A percentile compares a stretch with the other conserved stretches of the same genome.
phyloP scores from a whole-genome alignment of 2,329 filamentous ascomycete genomes.

The Rutstroemia sp. region DNA sequence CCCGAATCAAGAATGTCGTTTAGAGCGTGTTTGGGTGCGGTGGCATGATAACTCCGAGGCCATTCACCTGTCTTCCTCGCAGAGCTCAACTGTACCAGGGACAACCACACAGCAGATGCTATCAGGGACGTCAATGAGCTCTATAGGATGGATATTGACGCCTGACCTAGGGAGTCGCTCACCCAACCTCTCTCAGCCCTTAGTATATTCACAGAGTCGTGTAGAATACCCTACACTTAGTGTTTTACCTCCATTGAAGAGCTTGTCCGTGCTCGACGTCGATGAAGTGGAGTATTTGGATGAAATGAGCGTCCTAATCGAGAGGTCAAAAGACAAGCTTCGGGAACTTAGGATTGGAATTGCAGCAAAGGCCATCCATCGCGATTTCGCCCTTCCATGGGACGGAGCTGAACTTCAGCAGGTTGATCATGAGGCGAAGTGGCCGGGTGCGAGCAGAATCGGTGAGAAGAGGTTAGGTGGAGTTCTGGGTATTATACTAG shows the following conservation, averaged over 20 bases:
- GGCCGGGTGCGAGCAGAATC: conserved; percentile 49
- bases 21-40: conserved; percentile 71
- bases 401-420: conserved; percentile 56
- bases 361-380: conserved; percentile 39
- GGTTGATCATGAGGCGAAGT: conserved; percentile 50
- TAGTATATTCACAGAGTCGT: conserved; percentile 44
- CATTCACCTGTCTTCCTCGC: conserved; percentile 20
- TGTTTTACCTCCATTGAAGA: conserved; percentile 66
- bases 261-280: conserved; percentile 70
- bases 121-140: conserved; percentile 34
- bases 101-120: conserved; percentile 25
- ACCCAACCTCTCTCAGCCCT: conserved; percentile 18
- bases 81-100: conserved; percentile 15
- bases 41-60: conserved; percentile 65
- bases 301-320: conserved; percentile 72
- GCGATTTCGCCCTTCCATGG: conserved; percentile 54
- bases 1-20: conserved; percentile 53
- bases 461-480: conserved; percentile 60
- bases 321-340: conserved; percentile 57
- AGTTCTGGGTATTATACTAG: conserved; percentile 60
- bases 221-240: conserved; percentile 78
- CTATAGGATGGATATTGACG: conserved; percentile 34
- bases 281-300: conserved; percentile 78
- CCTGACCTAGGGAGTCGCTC: conserved; percentile 10
- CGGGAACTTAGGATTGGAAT: conserved; percentile 70